Evolutionary conservation across 371 early-diverging fungal species (phyloP).

Genomic region (Umbelopsis sp.): DNA sequence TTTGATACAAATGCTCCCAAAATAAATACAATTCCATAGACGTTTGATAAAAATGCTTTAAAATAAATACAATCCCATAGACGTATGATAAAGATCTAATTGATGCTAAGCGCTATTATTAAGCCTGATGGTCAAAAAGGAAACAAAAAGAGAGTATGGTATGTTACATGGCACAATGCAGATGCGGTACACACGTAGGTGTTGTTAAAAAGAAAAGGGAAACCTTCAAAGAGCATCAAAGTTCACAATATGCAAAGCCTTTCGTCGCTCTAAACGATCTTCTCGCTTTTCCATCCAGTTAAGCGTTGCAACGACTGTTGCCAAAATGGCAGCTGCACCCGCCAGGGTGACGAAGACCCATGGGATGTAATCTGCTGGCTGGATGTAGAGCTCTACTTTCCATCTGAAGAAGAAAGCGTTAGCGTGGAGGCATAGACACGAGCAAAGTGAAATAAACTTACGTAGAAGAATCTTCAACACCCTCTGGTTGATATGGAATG

Average conservation of each 20-base stretch:
- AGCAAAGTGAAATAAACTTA: slow-evolving; percentile 14
- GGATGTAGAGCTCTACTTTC: slow-evolving; percentile 86
- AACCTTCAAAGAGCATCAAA: slow-evolving; percentile 84
- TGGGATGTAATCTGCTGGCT: slow-evolving; percentile 78
- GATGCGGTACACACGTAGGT: neutral
- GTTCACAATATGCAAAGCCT: slow-evolving; percentile 82
- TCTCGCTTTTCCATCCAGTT: slow-evolving; percentile 82
- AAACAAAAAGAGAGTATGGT: neutral
- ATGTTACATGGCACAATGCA: slow-evolving; percentile 13
- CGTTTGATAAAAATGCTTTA: too few relatives aligned
- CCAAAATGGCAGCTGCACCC: slow-evolving; percentile 65
- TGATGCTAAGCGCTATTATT: neutral
- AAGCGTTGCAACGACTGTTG: slow-evolving; percentile 69
- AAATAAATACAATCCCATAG: neutral
- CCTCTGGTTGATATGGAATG: slow-evolving; percentile 76
- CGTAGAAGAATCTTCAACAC: slow-evolving; percentile 52
- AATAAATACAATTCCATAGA: neutral
- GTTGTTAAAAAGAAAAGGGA: neutral
- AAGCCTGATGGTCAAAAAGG: neutral
- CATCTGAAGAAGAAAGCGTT: slow-evolving; percentile 50
- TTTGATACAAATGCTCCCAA: neutral
- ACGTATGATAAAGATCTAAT: neutral
- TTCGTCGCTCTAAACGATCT: slow-evolving; percentile 74
- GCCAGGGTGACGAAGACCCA: slow-evolving; percentile 76
- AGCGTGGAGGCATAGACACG: neutral